Conservation (phyloP, 2,329 filamentous ascomycete genomes). For the Trichoderma asperellum region DNA sequence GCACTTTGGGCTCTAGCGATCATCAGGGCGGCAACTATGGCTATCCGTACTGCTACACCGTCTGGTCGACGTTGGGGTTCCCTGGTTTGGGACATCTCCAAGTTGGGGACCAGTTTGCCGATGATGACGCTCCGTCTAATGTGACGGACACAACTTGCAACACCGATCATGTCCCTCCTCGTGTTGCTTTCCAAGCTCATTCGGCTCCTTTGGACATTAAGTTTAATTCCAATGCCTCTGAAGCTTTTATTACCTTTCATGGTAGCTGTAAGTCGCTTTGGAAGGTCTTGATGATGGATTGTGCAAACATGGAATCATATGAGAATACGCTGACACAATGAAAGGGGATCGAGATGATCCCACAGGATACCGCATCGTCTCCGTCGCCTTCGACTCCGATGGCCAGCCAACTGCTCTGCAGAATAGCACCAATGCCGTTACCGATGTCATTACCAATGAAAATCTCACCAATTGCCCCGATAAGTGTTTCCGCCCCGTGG, state of each 20-base stretch:
- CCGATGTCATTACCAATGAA: slow-evolving; percentile 59
- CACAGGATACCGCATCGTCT: slow-evolving; percentile 52
- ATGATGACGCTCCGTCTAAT: slow-evolving; percentile 38
- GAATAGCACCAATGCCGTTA: slow-evolving; percentile 52
- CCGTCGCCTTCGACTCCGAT: slow-evolving; percentile 44
- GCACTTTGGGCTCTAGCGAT: slow-evolving; percentile 50
- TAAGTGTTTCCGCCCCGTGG: slow-evolving; percentile 65
- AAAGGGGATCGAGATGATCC: slow-evolving; percentile 50
- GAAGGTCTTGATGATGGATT: not conserved
- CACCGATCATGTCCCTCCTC: slow-evolving; percentile 50
- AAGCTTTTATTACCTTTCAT: slow-evolving; percentile 71
- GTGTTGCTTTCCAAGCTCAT: slow-evolving; percentile 66
- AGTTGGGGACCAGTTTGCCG: slow-evolving; percentile 56
- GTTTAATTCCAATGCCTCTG: slow-evolving; percentile 61
- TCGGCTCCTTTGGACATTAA: slow-evolving; percentile 73
- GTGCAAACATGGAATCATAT: not conserved
- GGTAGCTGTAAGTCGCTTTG: slow-evolving; percentile 62
- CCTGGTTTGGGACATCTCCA: slow-evolving; percentile 48
- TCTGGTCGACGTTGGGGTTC: slow-evolving; percentile 59
- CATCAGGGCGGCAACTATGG: slow-evolving; percentile 63
- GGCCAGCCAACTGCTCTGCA: slow-evolving; percentile 48
- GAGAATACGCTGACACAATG: not conserved
- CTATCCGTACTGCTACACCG: slow-evolving; percentile 70
- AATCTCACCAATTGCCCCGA: slow-evolving; percentile 58
- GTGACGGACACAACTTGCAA: slow-evolving; percentile 53